Percentiles rank a stretch among this genome's conserved stretches.
Evolutionary conservation across 2,329 filamentous ascomycete species (phyloP).

Genomic region (Cladobotryum protrusum): DNA sequence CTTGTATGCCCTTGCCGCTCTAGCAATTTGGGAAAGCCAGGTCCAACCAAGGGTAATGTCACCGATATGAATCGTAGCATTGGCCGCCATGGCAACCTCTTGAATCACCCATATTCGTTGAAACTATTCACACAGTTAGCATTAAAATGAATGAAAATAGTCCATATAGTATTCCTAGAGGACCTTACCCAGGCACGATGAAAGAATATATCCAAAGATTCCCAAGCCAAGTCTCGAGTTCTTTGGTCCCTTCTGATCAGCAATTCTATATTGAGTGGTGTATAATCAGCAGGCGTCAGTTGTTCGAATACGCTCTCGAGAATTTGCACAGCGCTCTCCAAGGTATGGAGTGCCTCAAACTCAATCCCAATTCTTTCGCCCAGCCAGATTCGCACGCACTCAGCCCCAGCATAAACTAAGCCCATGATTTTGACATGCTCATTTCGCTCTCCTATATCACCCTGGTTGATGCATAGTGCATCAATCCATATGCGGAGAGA

Average conservation of each 20-base stretch:
- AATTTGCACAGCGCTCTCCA: neutral
- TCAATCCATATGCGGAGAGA: constrained; percentile 2
- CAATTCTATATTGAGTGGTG: neutral
- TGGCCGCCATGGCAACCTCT: neutral
- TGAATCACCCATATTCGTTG: constrained; percentile 1
- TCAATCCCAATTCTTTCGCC: neutral
- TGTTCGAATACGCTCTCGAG: neutral
- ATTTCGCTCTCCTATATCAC: neutral
- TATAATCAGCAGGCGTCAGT: neutral
- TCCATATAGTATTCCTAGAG: neutral
- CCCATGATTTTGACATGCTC: constrained; percentile 1
- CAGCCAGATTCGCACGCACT: neutral
- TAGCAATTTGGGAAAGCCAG: neutral
- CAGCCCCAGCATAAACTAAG: neutral
- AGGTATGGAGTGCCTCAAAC: neutral
- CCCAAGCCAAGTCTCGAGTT: neutral
- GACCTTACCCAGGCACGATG: neutral
- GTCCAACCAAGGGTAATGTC: neutral
- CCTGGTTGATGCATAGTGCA: constrained; percentile 4
- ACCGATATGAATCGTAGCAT: neutral
- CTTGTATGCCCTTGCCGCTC: neutral
- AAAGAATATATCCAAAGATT: neutral
- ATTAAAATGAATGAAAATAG: neutral
- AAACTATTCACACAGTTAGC: neutral
- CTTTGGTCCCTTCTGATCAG: neutral